These are phyloP conservation scores for Grigorovia yakushimaensis DNA, from an alignment of 805 yeast species.

Conservation along the genomic window DNA sequence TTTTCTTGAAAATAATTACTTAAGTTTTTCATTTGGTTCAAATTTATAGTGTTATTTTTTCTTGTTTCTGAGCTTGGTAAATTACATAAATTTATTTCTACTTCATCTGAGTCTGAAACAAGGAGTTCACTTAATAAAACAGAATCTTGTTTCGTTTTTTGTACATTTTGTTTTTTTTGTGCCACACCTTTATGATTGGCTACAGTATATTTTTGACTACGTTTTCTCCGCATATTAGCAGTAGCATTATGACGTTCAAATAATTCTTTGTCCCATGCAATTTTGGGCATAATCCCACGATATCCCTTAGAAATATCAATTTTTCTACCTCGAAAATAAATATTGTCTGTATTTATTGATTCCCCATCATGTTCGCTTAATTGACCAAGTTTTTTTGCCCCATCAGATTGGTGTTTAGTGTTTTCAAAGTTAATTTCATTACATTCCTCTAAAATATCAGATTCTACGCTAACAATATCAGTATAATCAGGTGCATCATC, in stretches of 20 bases:
- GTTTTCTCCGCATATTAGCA: background rate
- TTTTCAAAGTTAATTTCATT: background rate
- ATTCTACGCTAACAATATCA: background rate
- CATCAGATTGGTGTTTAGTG: background rate
- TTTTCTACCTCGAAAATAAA: conserved; percentile 22
- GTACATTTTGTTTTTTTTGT: conserved; percentile 8
- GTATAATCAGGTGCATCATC: background rate
- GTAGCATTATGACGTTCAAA: background rate
- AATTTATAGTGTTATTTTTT: background rate
- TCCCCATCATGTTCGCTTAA: background rate
- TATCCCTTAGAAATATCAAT: conserved; percentile 23
- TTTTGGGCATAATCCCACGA: conserved; percentile 25
- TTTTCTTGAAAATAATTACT: conserved; percentile 11
- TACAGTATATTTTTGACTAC: background rate
- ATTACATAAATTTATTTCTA: background rate
- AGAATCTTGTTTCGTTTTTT: conserved; percentile 7
- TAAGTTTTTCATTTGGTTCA: background rate
- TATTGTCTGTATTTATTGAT: conserved; percentile 4
- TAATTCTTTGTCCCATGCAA: conserved; percentile 24
- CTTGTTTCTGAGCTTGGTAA: background rate
- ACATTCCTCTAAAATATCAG: background rate
- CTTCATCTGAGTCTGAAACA: conserved; percentile 11
- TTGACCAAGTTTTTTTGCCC: background rate
- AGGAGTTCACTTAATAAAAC: conserved; percentile 16
- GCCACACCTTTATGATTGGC: conserved; percentile 21